Percentiles rank a stretch among this genome's conserved stretches.
These are phyloP conservation scores for Cordyceps tenuipes DNA, from an alignment of 2,329 filamentous ascomycete species.

Conservation along the genomic window DNA sequence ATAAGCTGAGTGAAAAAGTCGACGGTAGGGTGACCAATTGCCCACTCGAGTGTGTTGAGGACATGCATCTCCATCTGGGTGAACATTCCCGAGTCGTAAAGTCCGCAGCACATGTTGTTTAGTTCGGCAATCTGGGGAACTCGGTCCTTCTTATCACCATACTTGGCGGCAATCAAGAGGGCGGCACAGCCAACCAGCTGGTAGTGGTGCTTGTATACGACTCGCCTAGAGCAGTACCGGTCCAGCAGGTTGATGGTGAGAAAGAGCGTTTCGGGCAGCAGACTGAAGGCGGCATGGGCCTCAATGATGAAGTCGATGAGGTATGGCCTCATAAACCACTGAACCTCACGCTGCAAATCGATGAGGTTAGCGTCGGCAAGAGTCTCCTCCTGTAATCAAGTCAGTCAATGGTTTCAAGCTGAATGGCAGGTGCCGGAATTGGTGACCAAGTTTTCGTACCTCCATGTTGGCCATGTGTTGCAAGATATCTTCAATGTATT, in stretches of 20 bases:
- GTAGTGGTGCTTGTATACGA: constrained; percentile 99
- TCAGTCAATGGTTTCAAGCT: constrained; percentile 23
- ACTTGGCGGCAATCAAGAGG: constrained; percentile 94
- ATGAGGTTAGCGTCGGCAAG: constrained; percentile 94
- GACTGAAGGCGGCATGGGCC: constrained; percentile 88
- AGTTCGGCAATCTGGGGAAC: constrained; percentile 96
- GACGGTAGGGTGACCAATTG: constrained; percentile 89
- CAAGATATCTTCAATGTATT: constrained; percentile 92
- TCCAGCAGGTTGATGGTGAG: constrained; percentile 94
- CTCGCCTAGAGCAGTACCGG: constrained; percentile 92
- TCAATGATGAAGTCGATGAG: constrained; percentile 97
- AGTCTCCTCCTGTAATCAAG: constrained; percentile 56
- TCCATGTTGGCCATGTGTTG: constrained; percentile 95
- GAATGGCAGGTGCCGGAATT: neutral
- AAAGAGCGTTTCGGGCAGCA: constrained; percentile 91
- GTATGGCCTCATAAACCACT: constrained; percentile 99
- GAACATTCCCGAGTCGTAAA: constrained; percentile 99
- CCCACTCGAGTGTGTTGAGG: constrained; percentile 93
- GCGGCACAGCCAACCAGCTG: constrained; percentile 95
- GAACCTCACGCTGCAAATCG: constrained; percentile 97
- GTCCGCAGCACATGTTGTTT: constrained; percentile 97
- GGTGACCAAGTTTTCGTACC: constrained; percentile 30
- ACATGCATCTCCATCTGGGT: constrained; percentile 99
- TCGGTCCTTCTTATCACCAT: constrained; percentile 95
- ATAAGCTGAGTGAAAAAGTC: constrained; percentile 89